Base-by-base conservation (phyloP, 2,329 filamentous ascomycete species). In the Fusarium praegraminearum region DNA sequence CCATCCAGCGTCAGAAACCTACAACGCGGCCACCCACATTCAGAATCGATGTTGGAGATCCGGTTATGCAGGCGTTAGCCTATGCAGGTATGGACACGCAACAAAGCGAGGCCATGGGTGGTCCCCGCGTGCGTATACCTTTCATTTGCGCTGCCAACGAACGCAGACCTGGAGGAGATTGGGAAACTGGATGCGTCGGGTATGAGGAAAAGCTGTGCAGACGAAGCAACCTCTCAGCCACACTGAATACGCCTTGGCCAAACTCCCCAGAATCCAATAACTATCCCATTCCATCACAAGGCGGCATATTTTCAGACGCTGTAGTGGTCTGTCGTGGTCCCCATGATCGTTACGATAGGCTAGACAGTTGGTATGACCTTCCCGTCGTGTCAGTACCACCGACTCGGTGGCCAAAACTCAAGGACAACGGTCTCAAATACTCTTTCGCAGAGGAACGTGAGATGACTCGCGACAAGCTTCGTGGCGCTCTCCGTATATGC, bases 61-160 rank as follows among this genome's bases (percentile, higher is more conserved):
- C 89, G 2, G 86, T 89, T 32, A 84, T 87, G 76, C 82, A 84
- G 41, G 87, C 90, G 24, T 79, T 92, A 35, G 82, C 85, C 60
- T 91, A 89, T 85, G 77, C 78, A 15, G 69, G 69, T 26, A 70
- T 76, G 44, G 83, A 85, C 49, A 81, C 78, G 30, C 78, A 80
- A 50, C 73, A 74, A 13, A 80, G 77, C 47, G 70, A 80, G 55
- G 76, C 75, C 12, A 68, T 63, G 20, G 78, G 78, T 26, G 78
- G 77, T 6, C 60, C 73, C 33, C 73, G 79, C 51, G 73, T 81
- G 38, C 78, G 81, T 4, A 85, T 92, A 57, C 89, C 90, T 1
- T 89, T 93, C 62, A 87, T 93, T 66, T 93, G 91, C 70, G 87
- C 89, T 57, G 92, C 92, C 49, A 93, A 94, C 79, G 91, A 94